phyloP scores from a whole-genome alignment of 441 rosid species.

The Rhodomyrtus psidioides region DNA sequence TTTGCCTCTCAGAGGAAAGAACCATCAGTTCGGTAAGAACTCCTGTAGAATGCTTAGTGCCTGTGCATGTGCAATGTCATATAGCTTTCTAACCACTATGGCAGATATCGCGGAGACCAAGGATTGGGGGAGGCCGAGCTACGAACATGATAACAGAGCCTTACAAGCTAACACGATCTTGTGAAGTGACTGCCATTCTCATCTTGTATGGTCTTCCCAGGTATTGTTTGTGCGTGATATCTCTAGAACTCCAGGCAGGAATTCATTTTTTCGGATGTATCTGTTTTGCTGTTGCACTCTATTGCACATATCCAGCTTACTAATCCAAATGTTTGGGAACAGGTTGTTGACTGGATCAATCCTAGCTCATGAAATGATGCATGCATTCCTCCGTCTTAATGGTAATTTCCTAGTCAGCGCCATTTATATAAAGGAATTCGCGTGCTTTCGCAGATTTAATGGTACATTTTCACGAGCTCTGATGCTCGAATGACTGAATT shows the following conservation, averaged over 20 bases:
- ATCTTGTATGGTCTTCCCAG: constrained; percentile 94
- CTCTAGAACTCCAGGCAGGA: neutral
- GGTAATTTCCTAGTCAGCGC: constrained; percentile 27
- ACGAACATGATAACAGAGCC: constrained; percentile 82
- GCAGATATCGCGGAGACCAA: constrained; percentile 87
- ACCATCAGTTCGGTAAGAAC: constrained; percentile 62
- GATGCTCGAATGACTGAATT: neutral
- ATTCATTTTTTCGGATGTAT: neutral
- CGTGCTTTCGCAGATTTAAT: neutral
- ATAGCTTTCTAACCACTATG: neutral
- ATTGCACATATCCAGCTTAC: neutral
- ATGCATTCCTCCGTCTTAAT: constrained; percentile 87
- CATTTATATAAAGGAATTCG: neutral
- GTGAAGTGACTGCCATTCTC: constrained; percentile 99
- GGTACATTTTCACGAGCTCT: neutral
- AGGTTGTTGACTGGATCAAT: constrained; percentile 86
- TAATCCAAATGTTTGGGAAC: neutral
- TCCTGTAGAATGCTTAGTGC: neutral
- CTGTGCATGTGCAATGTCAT: neutral
- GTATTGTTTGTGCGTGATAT: constrained; percentile 22
- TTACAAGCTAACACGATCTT: constrained; percentile 57
- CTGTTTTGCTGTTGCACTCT: neutral
- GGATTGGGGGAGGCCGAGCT: constrained; percentile 52
- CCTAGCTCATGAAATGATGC: constrained; percentile 99
- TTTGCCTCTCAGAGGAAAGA: constrained; percentile 96